Percentiles rank a stretch among this genome's conserved stretches.
Evolutionary conservation across 2,329 filamentous ascomycete genomes (phyloP).

Genomic region (Ceratocystiopsis sp.): DNA sequence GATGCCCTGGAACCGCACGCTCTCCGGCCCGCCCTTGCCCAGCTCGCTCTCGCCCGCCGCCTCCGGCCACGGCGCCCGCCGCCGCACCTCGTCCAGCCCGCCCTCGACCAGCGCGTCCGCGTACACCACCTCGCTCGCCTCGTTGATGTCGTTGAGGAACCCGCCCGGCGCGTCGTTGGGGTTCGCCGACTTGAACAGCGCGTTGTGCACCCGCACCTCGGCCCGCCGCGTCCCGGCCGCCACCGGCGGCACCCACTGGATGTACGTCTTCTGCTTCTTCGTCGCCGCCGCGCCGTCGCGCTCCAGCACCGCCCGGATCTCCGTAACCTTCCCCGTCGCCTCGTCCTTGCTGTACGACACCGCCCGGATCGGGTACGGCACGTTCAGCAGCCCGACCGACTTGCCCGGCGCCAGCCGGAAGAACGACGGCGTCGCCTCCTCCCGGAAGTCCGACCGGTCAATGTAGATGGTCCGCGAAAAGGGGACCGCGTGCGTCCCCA

Average conservation of each 20-base stretch:
- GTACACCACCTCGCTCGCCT: conserved; percentile 68
- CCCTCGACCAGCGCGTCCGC: conserved; percentile 63
- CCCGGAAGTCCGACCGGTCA: conserved; percentile 62
- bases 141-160: conserved; percentile 72
- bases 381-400: conserved; percentile 52
- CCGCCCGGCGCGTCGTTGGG: conserved; percentile 62
- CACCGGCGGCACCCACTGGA: conserved; percentile 65
- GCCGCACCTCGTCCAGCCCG: conserved; percentile 62
- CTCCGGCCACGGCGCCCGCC: conserved; percentile 65
- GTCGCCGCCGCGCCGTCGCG: conserved; percentile 33
- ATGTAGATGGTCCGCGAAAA: conserved; percentile 75
- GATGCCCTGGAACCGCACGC: conserved; percentile 80
- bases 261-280: conserved; percentile 62
- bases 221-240: conserved; percentile 45
- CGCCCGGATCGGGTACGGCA: conserved; percentile 51
- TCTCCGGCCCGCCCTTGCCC: conserved; percentile 48
- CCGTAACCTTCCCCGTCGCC: conserved; percentile 30
- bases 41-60: conserved; percentile 51
- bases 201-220: conserved; percentile 63
- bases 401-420: conserved; percentile 64
- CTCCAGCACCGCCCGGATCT: conserved; percentile 50
- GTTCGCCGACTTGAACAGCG: conserved; percentile 74
- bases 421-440: conserved; percentile 54
- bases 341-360: conserved; percentile 50
- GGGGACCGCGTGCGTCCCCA: conserved; percentile 41